Conservation (phyloP, 257 asterid species). For the Osmanthus fragrans region DNA sequence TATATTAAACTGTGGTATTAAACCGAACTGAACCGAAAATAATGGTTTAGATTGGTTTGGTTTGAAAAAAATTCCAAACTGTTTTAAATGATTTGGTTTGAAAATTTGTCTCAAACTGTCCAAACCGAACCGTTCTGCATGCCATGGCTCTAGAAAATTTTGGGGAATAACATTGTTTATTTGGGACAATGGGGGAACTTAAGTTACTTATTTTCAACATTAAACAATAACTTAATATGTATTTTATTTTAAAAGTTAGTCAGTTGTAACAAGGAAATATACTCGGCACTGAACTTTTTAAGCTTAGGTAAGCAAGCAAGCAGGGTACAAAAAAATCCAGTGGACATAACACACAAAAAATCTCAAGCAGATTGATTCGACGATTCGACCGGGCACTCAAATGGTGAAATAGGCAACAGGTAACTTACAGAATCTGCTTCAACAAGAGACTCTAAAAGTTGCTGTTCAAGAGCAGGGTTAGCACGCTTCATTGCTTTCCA, state of each 20-base stretch:
- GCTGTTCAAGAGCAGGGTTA: conserved; percentile 80
- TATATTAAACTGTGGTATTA: too few relatives aligned
- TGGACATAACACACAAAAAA: neutral
- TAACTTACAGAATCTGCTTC: conserved; percentile 78
- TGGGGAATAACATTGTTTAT: neutral
- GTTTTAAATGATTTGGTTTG: too few relatives aligned
- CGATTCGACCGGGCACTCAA: neutral
- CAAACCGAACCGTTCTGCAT: too few relatives aligned
- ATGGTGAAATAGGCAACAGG: neutral
- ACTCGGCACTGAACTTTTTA: neutral
- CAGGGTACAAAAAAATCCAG: neutral
- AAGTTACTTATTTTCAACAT: too few relatives aligned
- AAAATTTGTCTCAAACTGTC: too few relatives aligned
- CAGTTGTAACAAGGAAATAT: too few relatives aligned
- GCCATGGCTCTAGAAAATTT: neutral
- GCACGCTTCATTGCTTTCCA: conserved; percentile 85
- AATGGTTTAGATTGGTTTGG: too few relatives aligned
- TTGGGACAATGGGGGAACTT: neutral
- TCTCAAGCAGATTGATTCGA: neutral
- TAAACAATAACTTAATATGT: too few relatives aligned
- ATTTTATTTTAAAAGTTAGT: too few relatives aligned
- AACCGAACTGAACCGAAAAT: too few relatives aligned
- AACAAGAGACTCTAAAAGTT: conserved; percentile 66
- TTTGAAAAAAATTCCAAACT: too few relatives aligned
- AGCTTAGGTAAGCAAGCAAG: neutral